Conservation (phyloP, 495 filamentous ascomycete species). For the Penicillium pancosmium region DNA sequence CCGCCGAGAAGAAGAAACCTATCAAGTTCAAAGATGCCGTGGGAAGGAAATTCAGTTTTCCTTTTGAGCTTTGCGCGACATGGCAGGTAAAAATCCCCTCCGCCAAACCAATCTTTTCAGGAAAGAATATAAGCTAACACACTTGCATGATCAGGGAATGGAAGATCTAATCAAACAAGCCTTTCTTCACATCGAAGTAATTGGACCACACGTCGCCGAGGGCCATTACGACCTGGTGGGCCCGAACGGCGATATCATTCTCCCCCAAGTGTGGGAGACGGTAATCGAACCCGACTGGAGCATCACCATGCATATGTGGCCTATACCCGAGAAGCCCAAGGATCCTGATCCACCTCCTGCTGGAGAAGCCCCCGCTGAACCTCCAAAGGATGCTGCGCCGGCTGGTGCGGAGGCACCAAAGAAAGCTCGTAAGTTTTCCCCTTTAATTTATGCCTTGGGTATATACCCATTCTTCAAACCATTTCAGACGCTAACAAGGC, state of each 20-base stretch:
- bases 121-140: conserved; percentile 13
- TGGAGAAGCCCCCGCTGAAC: conserved; percentile 21
- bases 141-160: conserved; percentile 62
- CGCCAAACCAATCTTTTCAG: background rate
- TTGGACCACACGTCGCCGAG: conserved; percentile 79
- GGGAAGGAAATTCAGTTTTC: conserved; percentile 83
- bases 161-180: conserved; percentile 85
- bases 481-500: conserved; percentile 7
- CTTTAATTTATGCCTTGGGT: no score
- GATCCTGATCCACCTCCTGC: conserved; percentile 40
- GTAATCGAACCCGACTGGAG: conserved; percentile 85
- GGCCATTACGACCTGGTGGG: conserved; percentile 85
- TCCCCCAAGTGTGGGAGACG: conserved; percentile 85
- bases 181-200: conserved; percentile 80
- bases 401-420: conserved; percentile 36
- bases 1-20: conserved; percentile 58
- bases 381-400: conserved; percentile 22
- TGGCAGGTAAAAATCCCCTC: conserved; percentile 65
- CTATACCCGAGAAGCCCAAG: conserved; percentile 67
- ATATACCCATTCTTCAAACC: background rate
- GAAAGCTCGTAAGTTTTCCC: conserved; percentile 33
- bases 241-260: conserved; percentile 84
- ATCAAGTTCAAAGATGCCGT: conserved; percentile 89
- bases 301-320: conserved; percentile 98
- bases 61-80: conserved; percentile 75